Evolutionary conservation across 805 yeast genomes (phyloP), one percentile per base, ranked within the genome.

Genomic region (Monosporozyma yasuniensis): DNA sequence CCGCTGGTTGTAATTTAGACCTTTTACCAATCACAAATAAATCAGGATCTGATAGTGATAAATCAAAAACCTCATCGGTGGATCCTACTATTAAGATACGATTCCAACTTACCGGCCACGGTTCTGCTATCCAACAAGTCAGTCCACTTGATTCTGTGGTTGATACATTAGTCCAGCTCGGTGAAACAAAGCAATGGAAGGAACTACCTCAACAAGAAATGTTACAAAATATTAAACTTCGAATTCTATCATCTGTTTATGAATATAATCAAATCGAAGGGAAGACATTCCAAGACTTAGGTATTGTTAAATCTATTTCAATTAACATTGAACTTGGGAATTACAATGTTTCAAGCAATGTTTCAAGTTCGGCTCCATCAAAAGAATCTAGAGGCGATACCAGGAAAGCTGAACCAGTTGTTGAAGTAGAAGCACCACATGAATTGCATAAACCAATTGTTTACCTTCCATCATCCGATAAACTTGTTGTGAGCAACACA

Each of bases 1-100:
- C 79, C 2, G 61, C 68, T 5, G 80, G 80, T 11, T 72, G 69
- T 16, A 76, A 72, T 43, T 49, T 77, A 34, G 60, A 61, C 7
- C 53, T 75, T 42, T 53, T 55, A 34, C 46, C 48, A 12, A 16
- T 46, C 14, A 27, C 30, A 32, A 32, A 39, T 19, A 27, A 16
- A 39, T 39, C 42, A 21, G 27, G 10, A 8, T 39, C 37, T 4
- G 16, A 16, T n/a, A 32, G 14, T 3, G 7, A 3, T 32, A 12
- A 32, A 6, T 32, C 35, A 12, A 32, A 32, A 11, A 32, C 16
- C 35, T 32, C 27, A 25, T 25, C 35, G 35, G 35, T n/a, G 11
- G 35, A 32, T 32, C 16, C 11, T 14, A 12, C 14, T 50, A 11
- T 53, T 68, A 69, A 61, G 23, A 50, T 71, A 32, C 64, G 70